Evolutionary conservation across 441 rosid species (phyloP).

Genomic region (Raphanus hybrid): DNA sequence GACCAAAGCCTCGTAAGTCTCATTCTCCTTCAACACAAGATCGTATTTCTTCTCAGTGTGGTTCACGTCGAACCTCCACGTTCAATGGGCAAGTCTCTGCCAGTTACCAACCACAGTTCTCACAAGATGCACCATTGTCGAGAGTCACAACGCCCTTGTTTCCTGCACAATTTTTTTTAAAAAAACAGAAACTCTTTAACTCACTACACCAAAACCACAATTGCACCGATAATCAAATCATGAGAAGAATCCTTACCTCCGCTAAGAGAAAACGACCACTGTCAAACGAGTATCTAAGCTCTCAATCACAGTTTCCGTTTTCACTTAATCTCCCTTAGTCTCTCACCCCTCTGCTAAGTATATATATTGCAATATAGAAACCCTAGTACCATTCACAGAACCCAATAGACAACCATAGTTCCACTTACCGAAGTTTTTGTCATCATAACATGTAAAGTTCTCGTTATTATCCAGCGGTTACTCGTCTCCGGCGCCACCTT

Average conservation of each 20-base stretch:
- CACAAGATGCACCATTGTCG: background rate
- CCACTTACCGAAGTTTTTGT: background rate
- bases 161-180: no score
- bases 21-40: background rate
- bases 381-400: background rate
- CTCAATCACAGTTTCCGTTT: background rate
- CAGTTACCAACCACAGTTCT: background rate
- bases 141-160: no score
- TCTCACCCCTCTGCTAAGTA: background rate
- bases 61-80: background rate
- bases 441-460: background rate
- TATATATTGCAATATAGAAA: background rate
- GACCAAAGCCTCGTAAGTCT: background rate
- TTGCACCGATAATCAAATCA: no score
- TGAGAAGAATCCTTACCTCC: no score
- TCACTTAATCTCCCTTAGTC: background rate
- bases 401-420: background rate
- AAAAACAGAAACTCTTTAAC: no score
- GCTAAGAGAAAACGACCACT: background rate
- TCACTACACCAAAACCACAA: no score
- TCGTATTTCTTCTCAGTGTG: background rate
- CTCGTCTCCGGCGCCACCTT: background rate
- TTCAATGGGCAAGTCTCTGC: background rate
- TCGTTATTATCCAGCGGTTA: background rate
- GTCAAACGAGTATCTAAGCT: background rate